Base-by-base conservation (phyloP, 257 asterid species). In the Buddleja alternifolia region DNA sequence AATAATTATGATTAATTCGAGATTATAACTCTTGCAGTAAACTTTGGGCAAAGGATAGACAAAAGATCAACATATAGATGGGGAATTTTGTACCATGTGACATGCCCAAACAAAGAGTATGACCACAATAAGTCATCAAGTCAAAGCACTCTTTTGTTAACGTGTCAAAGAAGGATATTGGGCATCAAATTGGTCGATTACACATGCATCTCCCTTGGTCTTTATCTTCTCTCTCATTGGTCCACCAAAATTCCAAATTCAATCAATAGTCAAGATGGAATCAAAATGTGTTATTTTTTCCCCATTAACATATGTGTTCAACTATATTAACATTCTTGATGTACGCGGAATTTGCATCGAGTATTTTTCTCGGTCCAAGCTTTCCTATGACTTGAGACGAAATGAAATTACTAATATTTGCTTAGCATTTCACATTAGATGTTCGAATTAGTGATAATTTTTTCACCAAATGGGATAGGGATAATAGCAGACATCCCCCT, bases 81-180 rank as follows among this genome's bases (percentile, higher is more conserved):
- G 15, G 44, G 29, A 14, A 10, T 41, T 8, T 0, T 15, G 14
- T 2, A 36, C 36, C 62, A 70, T 48, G 75, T 70, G 75, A 71
- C 55, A 37, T 21, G 41, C 62, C 69, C 53, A 60, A 37, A 60
- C 69, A 61, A 51, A 40, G 9, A 39, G 47, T 50, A 40, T n/a
- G 15, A 56, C 37, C 55, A 23, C 42, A 36, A 54, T 55, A n/a
- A 39, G 24, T n/a, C n/a, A n/a, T n/a, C n/a, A 37, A 69, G 75
- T 69, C 75, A 69, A 46, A 51, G 40, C 66, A 8, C 25, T 17
- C 73, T n/a, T 60, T 10, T 32, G 55, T 40, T 60, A 59, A 39
- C 45, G 50, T 37, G 67, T 63, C 63, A 62, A 55, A 15, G 2
- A 20, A 25, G 53, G 17, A 19, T 12, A 51, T 55, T 10, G 44